Conservation (phyloP, 2,329 filamentous ascomycete genomes). For the Ophiostoma sp. region DNA sequence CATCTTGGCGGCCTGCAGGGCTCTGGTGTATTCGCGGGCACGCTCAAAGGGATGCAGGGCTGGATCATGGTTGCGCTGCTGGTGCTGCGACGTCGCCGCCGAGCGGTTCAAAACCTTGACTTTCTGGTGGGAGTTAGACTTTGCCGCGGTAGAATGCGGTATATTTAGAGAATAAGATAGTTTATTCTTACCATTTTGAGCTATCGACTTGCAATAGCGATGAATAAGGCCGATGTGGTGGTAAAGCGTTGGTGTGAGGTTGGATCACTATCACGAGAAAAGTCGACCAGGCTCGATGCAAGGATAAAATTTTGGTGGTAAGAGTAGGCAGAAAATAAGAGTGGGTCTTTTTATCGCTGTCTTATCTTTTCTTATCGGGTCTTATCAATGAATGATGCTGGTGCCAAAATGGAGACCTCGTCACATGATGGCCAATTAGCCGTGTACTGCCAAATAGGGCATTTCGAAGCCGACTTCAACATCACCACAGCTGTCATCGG, state of each 20-base stretch:
- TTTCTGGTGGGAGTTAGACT: slow-evolving; percentile 23
- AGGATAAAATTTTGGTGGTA: slow-evolving; percentile 4
- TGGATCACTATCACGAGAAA: not conserved
- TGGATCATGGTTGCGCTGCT: slow-evolving; percentile 51
- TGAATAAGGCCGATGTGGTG: not conserved
- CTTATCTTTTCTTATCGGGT: not conserved
- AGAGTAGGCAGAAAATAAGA: slow-evolving; percentile 4
- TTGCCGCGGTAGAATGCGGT: not conserved
- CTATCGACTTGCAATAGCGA: not conserved
- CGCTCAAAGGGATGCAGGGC: slow-evolving; percentile 86
- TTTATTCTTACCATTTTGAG: not conserved
- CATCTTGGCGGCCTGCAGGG: slow-evolving; percentile 75
- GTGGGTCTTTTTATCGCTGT: not conserved
- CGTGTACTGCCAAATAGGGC: not conserved
- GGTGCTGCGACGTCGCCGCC: slow-evolving; percentile 26
- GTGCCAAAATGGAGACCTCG: not conserved
- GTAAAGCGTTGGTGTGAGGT: not conserved
- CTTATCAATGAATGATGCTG: not conserved
- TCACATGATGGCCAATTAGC: not conserved
- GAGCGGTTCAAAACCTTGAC: slow-evolving; percentile 27
- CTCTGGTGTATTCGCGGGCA: slow-evolving; percentile 73
- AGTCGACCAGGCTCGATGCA: not conserved
- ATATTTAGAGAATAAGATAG: not conserved
- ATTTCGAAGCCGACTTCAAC: not conserved
- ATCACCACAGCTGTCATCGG: not conserved